Evolutionary conservation across 345 rosid genomes (phyloP).

Genomic region (Citrus unshiu): DNA sequence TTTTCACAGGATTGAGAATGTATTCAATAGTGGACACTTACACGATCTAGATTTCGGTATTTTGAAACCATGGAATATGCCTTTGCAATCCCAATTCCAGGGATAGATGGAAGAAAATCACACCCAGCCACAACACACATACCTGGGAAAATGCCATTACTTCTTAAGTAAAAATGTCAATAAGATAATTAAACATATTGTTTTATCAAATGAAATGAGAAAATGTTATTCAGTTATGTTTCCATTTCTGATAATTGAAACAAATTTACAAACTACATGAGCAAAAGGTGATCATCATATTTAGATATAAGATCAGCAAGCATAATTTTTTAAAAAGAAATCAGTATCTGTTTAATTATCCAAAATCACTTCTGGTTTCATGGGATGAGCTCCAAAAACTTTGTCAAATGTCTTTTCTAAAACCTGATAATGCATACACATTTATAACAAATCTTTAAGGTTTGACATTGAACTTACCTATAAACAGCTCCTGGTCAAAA

Average conservation of each 20-base stretch:
- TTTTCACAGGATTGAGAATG: neutral
- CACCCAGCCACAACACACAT: conserved; percentile 96
- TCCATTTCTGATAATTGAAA: neutral
- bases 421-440: neutral
- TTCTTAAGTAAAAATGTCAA: neutral
- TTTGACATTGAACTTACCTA: conserved; percentile 35
- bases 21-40: conserved; percentile 32
- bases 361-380: neutral
- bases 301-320: neutral
- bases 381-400: neutral
- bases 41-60: conserved; percentile 71
- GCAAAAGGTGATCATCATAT: neutral
- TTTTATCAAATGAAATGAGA: neutral
- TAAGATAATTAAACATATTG: neutral
- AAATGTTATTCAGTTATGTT: neutral
- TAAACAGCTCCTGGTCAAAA: conserved; percentile 58
- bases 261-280: neutral
- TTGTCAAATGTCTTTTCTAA: neutral
- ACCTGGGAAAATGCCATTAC: conserved; percentile 38
- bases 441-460: neutral
- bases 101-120: conserved; percentile 89
- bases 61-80: conserved; percentile 70
- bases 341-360: neutral
- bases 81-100: conserved; percentile 80
- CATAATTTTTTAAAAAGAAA: neutral